A percentile compares a stretch with the other conserved stretches of the same genome.
phyloP scores from a whole-genome alignment of 371 early-diverging fungal species.

The Mucor mucedo region DNA sequence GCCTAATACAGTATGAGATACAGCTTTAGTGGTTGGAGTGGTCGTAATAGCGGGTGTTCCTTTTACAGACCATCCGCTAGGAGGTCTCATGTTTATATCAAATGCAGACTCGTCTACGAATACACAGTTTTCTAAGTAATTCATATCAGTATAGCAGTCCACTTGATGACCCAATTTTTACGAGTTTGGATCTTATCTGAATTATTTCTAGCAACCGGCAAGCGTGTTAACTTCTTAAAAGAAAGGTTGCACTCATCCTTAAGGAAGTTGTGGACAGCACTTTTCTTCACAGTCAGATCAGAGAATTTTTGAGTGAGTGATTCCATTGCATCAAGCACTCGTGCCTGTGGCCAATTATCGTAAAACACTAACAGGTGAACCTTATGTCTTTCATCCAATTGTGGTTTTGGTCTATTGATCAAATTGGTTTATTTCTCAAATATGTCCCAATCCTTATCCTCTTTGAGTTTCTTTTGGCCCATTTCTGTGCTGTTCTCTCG shows the following conservation, averaged over 20 bases:
- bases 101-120: too few species aligned
- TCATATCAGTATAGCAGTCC: not conserved
- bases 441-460: slow-evolving; percentile 5
- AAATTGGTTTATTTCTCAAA: slow-evolving; percentile 18
- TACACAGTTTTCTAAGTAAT: too few species aligned
- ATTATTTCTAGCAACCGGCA: slow-evolving; percentile 22
- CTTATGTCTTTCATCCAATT: slow-evolving; percentile 18
- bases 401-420: slow-evolving; percentile 15
- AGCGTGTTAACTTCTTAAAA: slow-evolving; percentile 16
- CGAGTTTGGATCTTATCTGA: slow-evolving; percentile 6
- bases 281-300: too few species aligned
- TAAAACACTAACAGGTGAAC: slow-evolving; percentile 18
- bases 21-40: too few species aligned
- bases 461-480: slow-evolving; percentile 17
- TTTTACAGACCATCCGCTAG: too few species aligned
- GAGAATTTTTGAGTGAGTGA: not conserved
- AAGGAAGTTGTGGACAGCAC: too few species aligned
- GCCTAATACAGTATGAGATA: too few species aligned
- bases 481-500: slow-evolving; percentile 23
- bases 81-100: too few species aligned
- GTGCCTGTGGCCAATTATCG: slow-evolving; percentile 14
- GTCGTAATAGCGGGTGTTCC: too few species aligned
- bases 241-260: slow-evolving; percentile 12
- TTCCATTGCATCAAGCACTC: slow-evolving; percentile 17
- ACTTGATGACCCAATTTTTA: slow-evolving; percentile 14